Evolutionary conservation across 2,329 filamentous ascomycete species (phyloP).

Genomic region (Colletotrichum kahawae): DNA sequence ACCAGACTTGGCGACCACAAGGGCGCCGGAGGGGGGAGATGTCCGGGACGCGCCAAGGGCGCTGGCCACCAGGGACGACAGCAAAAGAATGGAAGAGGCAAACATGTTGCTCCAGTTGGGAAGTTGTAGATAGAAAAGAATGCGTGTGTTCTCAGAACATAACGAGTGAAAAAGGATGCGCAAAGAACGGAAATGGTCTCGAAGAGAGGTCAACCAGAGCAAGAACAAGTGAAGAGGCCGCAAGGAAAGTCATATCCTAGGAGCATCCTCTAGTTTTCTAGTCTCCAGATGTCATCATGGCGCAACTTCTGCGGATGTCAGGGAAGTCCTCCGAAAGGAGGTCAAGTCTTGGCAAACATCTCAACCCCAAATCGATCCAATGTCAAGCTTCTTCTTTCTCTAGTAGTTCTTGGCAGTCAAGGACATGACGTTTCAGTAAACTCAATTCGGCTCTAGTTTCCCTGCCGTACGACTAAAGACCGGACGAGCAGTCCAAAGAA

Average conservation of each 20-base stretch:
- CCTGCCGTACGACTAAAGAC: not conserved
- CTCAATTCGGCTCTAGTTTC: not conserved
- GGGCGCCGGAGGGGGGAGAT: slow-evolving; percentile 32
- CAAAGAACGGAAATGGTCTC: slow-evolving; percentile 7
- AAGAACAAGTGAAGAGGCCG: not conserved
- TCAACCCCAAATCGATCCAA: not conserved
- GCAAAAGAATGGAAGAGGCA: slow-evolving; percentile 15
- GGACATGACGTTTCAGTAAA: slow-evolving; percentile 5
- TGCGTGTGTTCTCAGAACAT: not conserved
- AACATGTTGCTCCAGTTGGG: not conserved
- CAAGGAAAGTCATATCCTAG: not conserved
- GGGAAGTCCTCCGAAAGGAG: not conserved
- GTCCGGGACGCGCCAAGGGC: slow-evolving; percentile 30
- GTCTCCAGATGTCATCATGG: not conserved
- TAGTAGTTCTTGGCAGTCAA: not conserved
- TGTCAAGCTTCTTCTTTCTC: not conserved
- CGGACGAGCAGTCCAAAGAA: not conserved
- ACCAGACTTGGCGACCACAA: slow-evolving; percentile 33
- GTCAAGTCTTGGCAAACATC: not conserved
- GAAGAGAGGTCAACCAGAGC: not conserved
- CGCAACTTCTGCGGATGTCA: not conserved
- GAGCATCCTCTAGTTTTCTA: not conserved
- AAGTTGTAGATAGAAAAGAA: not conserved
- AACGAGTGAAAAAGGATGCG: not conserved
- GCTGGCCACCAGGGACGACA: slow-evolving; percentile 16